Base-by-base conservation (phyloP, 1,284 basidiomycete species). In the Rhizoctonia solani region DNA sequence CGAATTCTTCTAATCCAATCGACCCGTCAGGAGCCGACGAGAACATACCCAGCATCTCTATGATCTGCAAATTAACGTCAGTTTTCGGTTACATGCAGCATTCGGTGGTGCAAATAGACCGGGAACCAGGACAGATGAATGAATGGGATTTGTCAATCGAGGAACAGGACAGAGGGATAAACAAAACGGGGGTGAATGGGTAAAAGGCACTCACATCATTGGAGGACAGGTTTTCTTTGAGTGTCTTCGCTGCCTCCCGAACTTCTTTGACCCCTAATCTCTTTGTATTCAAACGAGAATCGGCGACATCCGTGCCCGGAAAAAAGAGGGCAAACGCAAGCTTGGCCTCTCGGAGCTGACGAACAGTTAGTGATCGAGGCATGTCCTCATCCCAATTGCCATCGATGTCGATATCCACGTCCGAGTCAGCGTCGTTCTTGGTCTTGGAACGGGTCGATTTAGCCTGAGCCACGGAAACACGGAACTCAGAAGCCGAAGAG, bases 321-420 rank as follows among this genome's bases (percentile, higher is more conserved):
- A 68, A 68, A 30, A 68, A 68, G 39, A 68, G n/a, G 16, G 56
- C 67, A 41, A 68, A 68, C 13, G 67, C 67, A 8, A 63, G n/a
- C 32, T 44, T 61, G 23, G 59, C 67, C 54, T 68, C 67, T 19
- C 42, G 50, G 19, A 47, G 23, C 52, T 46, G 49, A n/a, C 49
- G 67, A n/a, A 9, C 58, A 19, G 55, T 68, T 39, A 49, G 50
- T 25, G 54, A 54, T n/a, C 19, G 41, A 14, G 52, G 50, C 16
- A 68, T 34, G 27, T 68, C 56, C 21, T 2, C 32, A 25, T 49
- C 42, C 42, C 6, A 16, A 5, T 30, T 21, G 3, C 13, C 19
- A 50, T 50, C 21, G 5, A 23, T 25, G 8, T 61, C 56, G 30
- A 32, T 19, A n/a, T 39, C 8, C 37, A 39, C 37, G 37, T 39